phyloP scores from a whole-genome alignment of 768 basidiomycete genomes.

The Trametes cingulata region DNA sequence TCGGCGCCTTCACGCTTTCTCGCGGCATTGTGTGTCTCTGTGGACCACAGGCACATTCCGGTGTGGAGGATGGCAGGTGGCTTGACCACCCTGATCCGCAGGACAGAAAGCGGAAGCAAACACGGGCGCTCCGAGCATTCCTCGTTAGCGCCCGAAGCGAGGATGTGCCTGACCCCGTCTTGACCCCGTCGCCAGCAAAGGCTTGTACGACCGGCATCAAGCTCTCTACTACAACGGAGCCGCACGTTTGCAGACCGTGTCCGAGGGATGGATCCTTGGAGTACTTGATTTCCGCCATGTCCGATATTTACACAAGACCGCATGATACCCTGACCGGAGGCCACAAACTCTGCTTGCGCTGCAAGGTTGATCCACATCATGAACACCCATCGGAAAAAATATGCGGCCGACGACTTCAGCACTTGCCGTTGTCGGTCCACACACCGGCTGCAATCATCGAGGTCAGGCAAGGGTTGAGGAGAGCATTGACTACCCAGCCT shows the following conservation, averaged over 20 bases:
- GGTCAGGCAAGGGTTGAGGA: no score
- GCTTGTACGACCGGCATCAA: no score
- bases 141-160: not conserved
- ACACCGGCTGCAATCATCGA: slow-evolving; percentile 45
- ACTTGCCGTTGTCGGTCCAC: slow-evolving; percentile 53
- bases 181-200: no score
- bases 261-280: slow-evolving; percentile 4
- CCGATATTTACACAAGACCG: slow-evolving; percentile 4
- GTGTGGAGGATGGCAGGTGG: not conserved
- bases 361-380: not conserved
- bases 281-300: slow-evolving; percentile 5
- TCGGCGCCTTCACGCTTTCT: not conserved
- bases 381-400: not conserved
- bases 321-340: not conserved
- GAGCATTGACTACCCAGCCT: slow-evolving; percentile 16
- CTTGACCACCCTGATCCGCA: not conserved
- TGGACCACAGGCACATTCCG: not conserved
- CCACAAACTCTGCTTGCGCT: not conserved
- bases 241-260: not conserved
- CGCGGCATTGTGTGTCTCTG: not conserved
- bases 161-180: no score
- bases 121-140: not conserved
- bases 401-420: slow-evolving; percentile 28
- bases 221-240: not conserved
- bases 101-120: slow-evolving; percentile 3